Evolutionary conservation across 2,329 filamentous ascomycete species (phyloP).

Genomic region (Colletotrichum sp.): DNA sequence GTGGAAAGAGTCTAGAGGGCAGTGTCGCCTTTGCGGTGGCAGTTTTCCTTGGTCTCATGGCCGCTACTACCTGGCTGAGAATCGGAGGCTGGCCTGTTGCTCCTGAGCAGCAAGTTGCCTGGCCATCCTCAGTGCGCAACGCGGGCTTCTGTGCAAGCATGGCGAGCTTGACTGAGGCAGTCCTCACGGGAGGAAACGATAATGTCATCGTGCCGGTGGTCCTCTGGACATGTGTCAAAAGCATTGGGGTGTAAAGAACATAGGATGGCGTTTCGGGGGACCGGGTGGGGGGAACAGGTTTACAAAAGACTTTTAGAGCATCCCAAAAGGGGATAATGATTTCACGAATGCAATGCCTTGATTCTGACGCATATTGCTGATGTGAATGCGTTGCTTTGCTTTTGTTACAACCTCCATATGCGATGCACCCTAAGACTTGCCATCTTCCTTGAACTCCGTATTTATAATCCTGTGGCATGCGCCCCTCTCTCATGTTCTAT

Average conservation of each 20-base stretch:
- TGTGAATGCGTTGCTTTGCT: neutral
- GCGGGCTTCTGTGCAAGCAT: slow-evolving; percentile 75
- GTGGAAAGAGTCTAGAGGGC: slow-evolving; percentile 94
- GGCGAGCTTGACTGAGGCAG: slow-evolving; percentile 91
- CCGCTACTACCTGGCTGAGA: slow-evolving; percentile 75
- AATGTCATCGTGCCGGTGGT: slow-evolving; percentile 96
- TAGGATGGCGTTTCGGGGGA: slow-evolving; percentile 8
- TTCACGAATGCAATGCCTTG: slow-evolving; percentile 5
- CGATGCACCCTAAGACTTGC: neutral
- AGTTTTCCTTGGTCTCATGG: slow-evolving; percentile 75
- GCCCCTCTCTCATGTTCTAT: neutral
- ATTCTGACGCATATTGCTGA: neutral
- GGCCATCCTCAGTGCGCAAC: slow-evolving; percentile 74
- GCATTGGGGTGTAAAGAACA: slow-evolving; percentile 59
- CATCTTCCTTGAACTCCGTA: neutral
- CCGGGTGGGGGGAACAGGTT: neutral
- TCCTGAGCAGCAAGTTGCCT: slow-evolving; percentile 54
- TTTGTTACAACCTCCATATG: neutral
- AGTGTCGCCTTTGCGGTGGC: slow-evolving; percentile 80
- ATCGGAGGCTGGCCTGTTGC: slow-evolving; percentile 81
- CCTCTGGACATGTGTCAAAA: slow-evolving; percentile 90
- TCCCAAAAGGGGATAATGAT: slow-evolving; percentile 3
- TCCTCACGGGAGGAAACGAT: slow-evolving; percentile 95
- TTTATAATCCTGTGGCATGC: neutral
- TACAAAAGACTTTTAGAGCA: slow-evolving; percentile 3